A percentile compares a stretch with the other conserved stretches of the same genome.
Conservation (phyloP, 306 rosid genomes). For the Lithocarpus polystachyus region DNA sequence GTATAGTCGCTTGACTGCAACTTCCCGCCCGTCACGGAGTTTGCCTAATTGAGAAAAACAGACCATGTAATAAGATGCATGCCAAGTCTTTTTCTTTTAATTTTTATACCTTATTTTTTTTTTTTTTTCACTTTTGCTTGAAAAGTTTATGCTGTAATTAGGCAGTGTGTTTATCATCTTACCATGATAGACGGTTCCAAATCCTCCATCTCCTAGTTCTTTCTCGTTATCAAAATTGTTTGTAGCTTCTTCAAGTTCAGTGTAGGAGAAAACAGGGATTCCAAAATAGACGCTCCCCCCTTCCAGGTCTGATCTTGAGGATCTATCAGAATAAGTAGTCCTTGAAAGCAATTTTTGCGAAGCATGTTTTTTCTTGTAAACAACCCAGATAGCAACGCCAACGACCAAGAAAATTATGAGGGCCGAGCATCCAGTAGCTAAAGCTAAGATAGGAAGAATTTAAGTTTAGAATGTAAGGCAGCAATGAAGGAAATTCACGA, state of each 20-base stretch:
- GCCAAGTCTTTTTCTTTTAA: background rate
- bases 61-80: slow-evolving; percentile 1
- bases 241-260: too few relatives aligned
- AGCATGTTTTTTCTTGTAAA: too few relatives aligned
- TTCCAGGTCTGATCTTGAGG: too few relatives aligned
- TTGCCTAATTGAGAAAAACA: slow-evolving; percentile 44
- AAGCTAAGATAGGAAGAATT: background rate
- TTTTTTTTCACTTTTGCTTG: background rate
- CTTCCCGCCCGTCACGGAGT: slow-evolving; percentile 78
- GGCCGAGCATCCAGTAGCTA: background rate
- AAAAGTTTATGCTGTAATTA: background rate
- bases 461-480: background rate
- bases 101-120: background rate
- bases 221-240: too few relatives aligned
- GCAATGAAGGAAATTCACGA: background rate
- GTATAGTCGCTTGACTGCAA: slow-evolving; percentile 66
- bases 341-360: too few relatives aligned
- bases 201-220: slow-evolving; percentile 54
- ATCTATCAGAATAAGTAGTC: too few relatives aligned
- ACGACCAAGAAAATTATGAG: too few relatives aligned
- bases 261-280: background rate
- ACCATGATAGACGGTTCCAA: slow-evolving; percentile 64
- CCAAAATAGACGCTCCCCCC: slow-evolving; percentile 12
- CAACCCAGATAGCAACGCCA: too few relatives aligned
- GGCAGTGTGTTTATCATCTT: slow-evolving; percentile 3